Conservation (phyloP, 768 basidiomycete species). For the Mycena maculata region DNA sequence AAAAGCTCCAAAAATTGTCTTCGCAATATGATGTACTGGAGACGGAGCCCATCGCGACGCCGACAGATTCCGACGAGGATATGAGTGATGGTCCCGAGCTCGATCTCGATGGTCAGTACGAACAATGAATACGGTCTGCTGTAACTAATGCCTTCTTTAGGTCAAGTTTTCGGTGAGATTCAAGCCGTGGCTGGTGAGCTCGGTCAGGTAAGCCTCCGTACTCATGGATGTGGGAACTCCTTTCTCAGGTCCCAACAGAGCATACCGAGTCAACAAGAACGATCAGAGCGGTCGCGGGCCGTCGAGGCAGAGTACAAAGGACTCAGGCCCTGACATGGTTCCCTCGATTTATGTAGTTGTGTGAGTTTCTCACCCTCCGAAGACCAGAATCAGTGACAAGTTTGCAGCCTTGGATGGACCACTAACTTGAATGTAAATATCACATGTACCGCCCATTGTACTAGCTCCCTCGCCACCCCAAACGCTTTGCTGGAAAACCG, state of each 20-base stretch:
- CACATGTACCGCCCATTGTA: no score
- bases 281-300: constrained; percentile 57
- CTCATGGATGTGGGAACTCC: not conserved
- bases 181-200: constrained; percentile 21
- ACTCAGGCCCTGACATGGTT: constrained; percentile 61
- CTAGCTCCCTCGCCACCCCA: no score
- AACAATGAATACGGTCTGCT: not conserved
- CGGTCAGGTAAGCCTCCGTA: constrained; percentile 21
- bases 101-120: constrained; percentile 38
- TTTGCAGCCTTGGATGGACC: no score
- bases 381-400: no score
- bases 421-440: no score
- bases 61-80: constrained; percentile 35
- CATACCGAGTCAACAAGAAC: constrained; percentile 61
- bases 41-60: constrained; percentile 20
- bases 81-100: constrained; percentile 16
- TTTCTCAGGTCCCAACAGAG: constrained; percentile 47
- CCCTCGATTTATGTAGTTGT: no score
- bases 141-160: not conserved
- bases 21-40: constrained; percentile 48
- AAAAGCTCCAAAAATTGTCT: constrained; percentile 45
- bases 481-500: no score
- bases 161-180: constrained; percentile 16
- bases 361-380: no score
- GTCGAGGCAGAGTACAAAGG: constrained; percentile 63